Evolutionary conservation across 768 basidiomycete genomes (phyloP), one percentile per base, ranked within the genome.

Genomic region (Xerocomellus intermedius): DNA sequence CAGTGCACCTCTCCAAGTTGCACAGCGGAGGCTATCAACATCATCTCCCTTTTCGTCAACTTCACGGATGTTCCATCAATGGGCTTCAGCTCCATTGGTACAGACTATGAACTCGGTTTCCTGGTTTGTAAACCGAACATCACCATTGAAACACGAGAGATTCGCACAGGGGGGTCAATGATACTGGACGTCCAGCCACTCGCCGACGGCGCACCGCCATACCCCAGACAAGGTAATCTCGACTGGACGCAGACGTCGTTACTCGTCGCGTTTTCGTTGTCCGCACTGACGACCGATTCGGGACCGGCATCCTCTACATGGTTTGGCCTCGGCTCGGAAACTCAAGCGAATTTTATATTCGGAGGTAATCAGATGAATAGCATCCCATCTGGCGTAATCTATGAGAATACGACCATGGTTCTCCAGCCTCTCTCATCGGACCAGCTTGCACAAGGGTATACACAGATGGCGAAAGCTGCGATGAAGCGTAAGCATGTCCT

Each of bases 111-210:
- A n/a, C 1, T 66, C 2, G 52, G 52, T 10, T 66, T 68, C 50
- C 53, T 66, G 21, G 54, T 54, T 16, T 66, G 66, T 49, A 64
- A 64, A 37, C 65, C 66, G 1, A 62, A 68, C 16, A 49, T 60
- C 21, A 57, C 52, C 2, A 56, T 66, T 5, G 58, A 67, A 50
- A 64, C 62, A 13, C 58, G 66, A 14, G 63, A 67, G 39, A 39
- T 66, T 17, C 54, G 55, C 21, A 60, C 63, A 19, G 48, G 38
- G 21, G 60, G 56, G 1, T 56, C 52, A 6, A 59, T 51, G 57
- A 48, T 46, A 1, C 38, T 62, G n/a, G 49, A 26, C 8, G 61
- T 61, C 22, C 59, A 51, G 21, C 50, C 59, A 13, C 32, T 54
- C 12, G 21, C 49, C 21, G 8, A 32, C 1, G 38, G 36, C 2